These are phyloP conservation scores for Nakazawaea anatomiae DNA, from an alignment of 805 yeast genomes.

Conservation along the genomic window DNA sequence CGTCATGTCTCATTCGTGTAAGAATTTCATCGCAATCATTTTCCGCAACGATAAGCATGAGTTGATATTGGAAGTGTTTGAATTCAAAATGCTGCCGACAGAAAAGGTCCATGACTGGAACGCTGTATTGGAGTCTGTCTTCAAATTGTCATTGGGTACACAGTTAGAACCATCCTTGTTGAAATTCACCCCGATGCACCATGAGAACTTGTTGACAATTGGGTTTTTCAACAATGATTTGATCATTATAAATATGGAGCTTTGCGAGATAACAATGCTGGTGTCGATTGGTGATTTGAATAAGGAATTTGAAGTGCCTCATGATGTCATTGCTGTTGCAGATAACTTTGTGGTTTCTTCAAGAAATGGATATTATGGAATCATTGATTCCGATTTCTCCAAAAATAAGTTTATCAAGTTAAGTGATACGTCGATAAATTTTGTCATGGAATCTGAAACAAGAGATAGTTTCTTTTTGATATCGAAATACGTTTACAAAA, in stretches of 20 bases:
- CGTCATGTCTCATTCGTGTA: neutral
- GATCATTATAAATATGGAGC: neutral
- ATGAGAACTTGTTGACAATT: neutral
- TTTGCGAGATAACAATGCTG: neutral
- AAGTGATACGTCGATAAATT: neutral
- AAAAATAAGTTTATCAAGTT: conserved; percentile 1
- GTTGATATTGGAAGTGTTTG: neutral
- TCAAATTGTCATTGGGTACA: neutral
- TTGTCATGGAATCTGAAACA: neutral
- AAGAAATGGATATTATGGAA: conserved; percentile 7
- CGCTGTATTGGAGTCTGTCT: neutral
- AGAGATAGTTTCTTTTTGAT: conserved; percentile 14
- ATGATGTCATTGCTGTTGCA: neutral
- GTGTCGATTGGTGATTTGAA: neutral
- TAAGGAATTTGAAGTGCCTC: conserved; percentile 3
- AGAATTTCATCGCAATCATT: neutral
- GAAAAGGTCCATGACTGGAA: too few relatives aligned
- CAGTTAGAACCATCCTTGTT: conserved; percentile 9
- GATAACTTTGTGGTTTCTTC: neutral
- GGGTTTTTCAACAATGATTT: conserved; percentile 8
- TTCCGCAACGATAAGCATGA: neutral
- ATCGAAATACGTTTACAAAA: conserved; percentile 21
- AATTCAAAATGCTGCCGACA: neutral
- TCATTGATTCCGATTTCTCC: neutral
- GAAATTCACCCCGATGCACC: neutral